Evolutionary conservation across 345 rosid species (phyloP).

Genomic region (Microcos paniculata): DNA sequence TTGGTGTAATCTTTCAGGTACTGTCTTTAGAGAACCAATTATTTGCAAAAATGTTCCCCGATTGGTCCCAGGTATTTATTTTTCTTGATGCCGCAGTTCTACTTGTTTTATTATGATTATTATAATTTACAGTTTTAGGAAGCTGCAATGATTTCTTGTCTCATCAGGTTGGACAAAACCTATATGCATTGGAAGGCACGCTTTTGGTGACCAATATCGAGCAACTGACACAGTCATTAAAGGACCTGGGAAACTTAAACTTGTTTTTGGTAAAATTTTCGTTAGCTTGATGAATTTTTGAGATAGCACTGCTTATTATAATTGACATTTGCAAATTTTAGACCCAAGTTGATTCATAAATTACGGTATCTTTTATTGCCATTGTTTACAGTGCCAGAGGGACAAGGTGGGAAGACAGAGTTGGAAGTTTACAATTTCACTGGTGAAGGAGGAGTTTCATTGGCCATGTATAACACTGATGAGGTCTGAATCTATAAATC

Average conservation of each 20-base stretch:
- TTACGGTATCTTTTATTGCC: neutral
- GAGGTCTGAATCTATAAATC: slow-evolving; percentile 50
- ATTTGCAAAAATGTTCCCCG: slow-evolving; percentile 87
- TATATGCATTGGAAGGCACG: slow-evolving; percentile 98
- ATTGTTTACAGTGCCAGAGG: slow-evolving; percentile 65
- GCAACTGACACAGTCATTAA: slow-evolving; percentile 91
- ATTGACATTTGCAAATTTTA: neutral
- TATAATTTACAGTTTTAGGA: neutral
- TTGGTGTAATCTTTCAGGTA: slow-evolving; percentile 53
- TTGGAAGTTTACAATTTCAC: slow-evolving; percentile 80
- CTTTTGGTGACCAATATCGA: slow-evolving; percentile 95
- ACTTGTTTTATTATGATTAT: neutral
- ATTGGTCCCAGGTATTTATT: slow-evolving; percentile 69
- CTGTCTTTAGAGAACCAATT: slow-evolving; percentile 98
- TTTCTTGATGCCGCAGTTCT: neutral
- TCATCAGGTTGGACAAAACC: slow-evolving; percentile 92
- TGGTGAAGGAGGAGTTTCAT: slow-evolving; percentile 91
- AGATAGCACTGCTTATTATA: neutral
- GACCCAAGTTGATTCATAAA: neutral
- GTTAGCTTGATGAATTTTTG: slow-evolving; percentile 9
- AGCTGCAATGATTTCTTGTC: slow-evolving; percentile 11
- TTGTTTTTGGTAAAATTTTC: slow-evolving; percentile 67
- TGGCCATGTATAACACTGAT: slow-evolving; percentile 96
- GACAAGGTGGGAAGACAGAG: slow-evolving; percentile 68
- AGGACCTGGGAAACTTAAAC: slow-evolving; percentile 89